Conservation (phyloP, 179 eudicot genomes). For the Gypsophila paniculata region DNA sequence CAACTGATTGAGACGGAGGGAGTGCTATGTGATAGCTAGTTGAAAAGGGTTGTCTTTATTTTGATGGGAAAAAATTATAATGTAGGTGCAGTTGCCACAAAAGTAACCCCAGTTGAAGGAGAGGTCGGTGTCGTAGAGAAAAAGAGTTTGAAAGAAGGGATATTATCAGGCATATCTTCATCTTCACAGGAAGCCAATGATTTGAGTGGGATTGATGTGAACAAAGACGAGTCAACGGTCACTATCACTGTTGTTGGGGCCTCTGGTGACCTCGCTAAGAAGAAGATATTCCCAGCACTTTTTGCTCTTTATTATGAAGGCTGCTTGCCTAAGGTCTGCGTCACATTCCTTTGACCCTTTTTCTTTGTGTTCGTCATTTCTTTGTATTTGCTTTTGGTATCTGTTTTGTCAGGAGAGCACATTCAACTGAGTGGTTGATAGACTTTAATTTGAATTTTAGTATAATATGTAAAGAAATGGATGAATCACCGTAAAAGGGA, state of each 20-base stretch:
- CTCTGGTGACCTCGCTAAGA: constrained; percentile 98
- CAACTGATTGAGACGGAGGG: too few relatives aligned
- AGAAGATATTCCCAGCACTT: constrained; percentile 97
- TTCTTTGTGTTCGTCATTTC: background rate
- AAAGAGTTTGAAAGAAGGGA: constrained; percentile 48
- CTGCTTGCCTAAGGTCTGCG: constrained; percentile 77
- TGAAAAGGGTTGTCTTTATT: constrained; percentile 4
- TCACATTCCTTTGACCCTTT: background rate
- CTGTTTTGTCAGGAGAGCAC: too few relatives aligned
- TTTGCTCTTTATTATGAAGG: constrained; percentile 94
- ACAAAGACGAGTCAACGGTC: constrained; percentile 63
- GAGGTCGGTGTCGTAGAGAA: constrained; percentile 30
- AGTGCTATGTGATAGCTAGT: background rate
- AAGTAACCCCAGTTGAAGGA: constrained; percentile 29
- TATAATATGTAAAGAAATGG: too few relatives aligned
- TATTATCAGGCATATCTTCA: constrained; percentile 37
- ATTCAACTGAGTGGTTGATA: too few relatives aligned
- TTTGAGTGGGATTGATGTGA: constrained; percentile 33
- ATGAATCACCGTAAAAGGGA: too few relatives aligned
- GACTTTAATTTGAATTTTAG: too few relatives aligned
- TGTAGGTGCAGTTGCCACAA: constrained; percentile 48
- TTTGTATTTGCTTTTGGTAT: too few relatives aligned
- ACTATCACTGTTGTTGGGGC: constrained; percentile 97
- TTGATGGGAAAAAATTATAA: background rate
- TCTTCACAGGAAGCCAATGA: constrained; percentile 37